These are phyloP conservation scores for Cardamine chenopodiifolia DNA, from an alignment of 345 rosid species.

Conservation along the genomic window DNA sequence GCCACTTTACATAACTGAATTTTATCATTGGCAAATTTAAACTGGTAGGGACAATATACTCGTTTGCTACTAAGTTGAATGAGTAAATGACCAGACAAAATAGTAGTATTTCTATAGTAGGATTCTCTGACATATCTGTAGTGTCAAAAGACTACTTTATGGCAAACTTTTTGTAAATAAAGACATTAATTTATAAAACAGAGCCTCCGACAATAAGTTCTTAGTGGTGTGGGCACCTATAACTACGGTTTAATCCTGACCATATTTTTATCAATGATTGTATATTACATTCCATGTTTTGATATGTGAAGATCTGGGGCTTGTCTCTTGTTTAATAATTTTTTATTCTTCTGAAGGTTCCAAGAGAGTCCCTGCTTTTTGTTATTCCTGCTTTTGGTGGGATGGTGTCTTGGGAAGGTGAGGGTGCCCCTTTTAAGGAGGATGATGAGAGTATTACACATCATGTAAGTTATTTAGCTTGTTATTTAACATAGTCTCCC, in stretches of 20 bases:
- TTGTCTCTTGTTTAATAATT: background rate
- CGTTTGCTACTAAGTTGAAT: background rate
- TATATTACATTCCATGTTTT: background rate
- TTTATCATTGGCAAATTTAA: background rate
- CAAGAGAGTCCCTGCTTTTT: slow-evolving; percentile 89
- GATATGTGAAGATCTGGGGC: background rate
- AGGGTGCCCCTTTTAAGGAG: slow-evolving; percentile 81
- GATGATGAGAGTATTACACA: slow-evolving; percentile 83
- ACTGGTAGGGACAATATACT: background rate
- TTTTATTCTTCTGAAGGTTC: slow-evolving; percentile 59
- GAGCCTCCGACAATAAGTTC: background rate
- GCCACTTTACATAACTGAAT: background rate
- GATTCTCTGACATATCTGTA: slow-evolving; percentile 1
- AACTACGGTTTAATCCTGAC: background rate
- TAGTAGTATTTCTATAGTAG: background rate
- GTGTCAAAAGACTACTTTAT: background rate
- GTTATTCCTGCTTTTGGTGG: slow-evolving; percentile 97
- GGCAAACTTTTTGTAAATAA: background rate
- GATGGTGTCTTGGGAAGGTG: slow-evolving; percentile 93
- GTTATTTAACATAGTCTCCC: background rate
- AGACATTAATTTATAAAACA: background rate
- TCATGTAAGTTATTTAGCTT: slow-evolving; percentile 61
- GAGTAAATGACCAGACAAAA: background rate
- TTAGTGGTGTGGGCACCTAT: background rate
- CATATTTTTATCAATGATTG: background rate